Evolutionary conservation across 2,329 filamentous ascomycete species (phyloP).

Genomic region (Cytospora chrysosperma): DNA sequence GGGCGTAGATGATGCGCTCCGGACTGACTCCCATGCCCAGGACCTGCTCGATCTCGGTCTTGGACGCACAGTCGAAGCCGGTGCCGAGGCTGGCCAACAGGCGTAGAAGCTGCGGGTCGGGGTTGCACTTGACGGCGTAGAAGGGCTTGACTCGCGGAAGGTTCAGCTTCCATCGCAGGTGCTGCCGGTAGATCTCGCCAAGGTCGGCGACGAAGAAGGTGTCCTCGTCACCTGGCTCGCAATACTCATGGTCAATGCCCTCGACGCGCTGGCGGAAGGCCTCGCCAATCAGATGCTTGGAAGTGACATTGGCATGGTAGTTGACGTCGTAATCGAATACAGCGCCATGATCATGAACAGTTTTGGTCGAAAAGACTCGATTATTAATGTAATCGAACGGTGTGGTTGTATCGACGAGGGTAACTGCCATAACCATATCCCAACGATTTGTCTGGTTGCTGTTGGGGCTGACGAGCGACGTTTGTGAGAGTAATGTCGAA

Average conservation of each 20-base stretch:
- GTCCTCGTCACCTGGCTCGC: slow-evolving; percentile 91
- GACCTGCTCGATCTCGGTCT: slow-evolving; percentile 93
- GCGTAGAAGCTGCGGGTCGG: slow-evolving; percentile 82
- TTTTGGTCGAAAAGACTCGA: slow-evolving; percentile 48
- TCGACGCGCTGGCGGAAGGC: slow-evolving; percentile 84
- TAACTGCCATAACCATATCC: slow-evolving; percentile 68
- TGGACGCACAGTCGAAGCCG: slow-evolving; percentile 97
- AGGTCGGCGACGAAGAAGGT: slow-evolving; percentile 98
- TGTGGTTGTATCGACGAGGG: slow-evolving; percentile 54
- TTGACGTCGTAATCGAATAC: slow-evolving; percentile 37
- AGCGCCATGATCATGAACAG: slow-evolving; percentile 31
- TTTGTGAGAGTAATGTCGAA: slow-evolving; percentile 9
- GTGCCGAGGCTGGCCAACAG: slow-evolving; percentile 86
- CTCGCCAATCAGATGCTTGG: slow-evolving; percentile 82
- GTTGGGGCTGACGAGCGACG: slow-evolving; percentile 26
- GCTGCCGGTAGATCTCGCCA: slow-evolving; percentile 97
- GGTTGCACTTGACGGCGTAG: slow-evolving; percentile 99
- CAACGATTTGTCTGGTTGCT: slow-evolving; percentile 35
- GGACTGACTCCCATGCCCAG: slow-evolving; percentile 80
- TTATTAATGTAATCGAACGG: slow-evolving; percentile 51
- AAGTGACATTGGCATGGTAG: slow-evolving; percentile 46
- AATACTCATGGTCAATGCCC: slow-evolving; percentile 80
- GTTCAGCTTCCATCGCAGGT: slow-evolving; percentile 96
- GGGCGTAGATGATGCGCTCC: slow-evolving; percentile 94
- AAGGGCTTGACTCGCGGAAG: slow-evolving; percentile 91